Conservation (phyloP, 805 yeast genomes). For the Candida koratica region DNA sequence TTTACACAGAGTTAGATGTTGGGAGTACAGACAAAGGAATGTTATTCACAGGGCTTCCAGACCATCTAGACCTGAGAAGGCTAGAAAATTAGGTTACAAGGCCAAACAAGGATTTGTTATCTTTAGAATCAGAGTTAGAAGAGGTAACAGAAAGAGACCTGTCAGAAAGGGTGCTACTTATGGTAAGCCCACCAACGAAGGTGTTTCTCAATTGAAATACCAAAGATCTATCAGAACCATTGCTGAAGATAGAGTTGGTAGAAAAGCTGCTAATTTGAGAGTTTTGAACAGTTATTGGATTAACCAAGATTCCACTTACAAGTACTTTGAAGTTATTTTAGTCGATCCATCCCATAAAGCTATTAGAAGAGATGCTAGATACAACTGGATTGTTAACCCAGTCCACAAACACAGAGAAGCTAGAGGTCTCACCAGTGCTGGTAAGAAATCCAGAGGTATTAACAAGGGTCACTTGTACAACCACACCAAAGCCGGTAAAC, state of each 20-base stretch:
- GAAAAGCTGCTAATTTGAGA: constrained; percentile 98
- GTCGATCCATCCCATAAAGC: constrained; percentile 98
- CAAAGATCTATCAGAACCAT: constrained; percentile 97
- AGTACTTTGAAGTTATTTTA: constrained; percentile 96
- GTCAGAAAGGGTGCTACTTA: constrained; percentile 99
- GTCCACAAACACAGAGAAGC: constrained; percentile 99
- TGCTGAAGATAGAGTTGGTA: constrained; percentile 99
- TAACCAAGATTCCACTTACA: constrained; percentile 99
- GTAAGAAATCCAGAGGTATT: constrained; percentile 99
- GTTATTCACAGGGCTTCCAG: constrained; percentile 98
- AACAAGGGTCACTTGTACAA: constrained; percentile 99
- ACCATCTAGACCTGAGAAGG: constrained; percentile 99
- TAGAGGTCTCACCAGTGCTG: constrained; percentile 97
- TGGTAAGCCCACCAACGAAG: constrained; percentile 99
- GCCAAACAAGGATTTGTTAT: constrained; percentile 99
- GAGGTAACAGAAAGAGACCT: constrained; percentile 99
- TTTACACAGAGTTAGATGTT: constrained; percentile 99
- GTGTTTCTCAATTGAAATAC: constrained; percentile 98
- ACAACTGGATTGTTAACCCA: constrained; percentile 99
- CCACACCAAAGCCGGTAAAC: constrained; percentile 98
- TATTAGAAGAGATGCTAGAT: constrained; percentile 96
- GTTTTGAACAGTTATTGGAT: constrained; percentile 99
- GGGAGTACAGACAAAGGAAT: constrained; percentile 99
- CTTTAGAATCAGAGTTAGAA: constrained; percentile 98
- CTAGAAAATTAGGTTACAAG: constrained; percentile 99